phyloP scores from a whole-genome alignment of 2,329 filamentous ascomycete genomes.

The Apiospora koreana region DNA sequence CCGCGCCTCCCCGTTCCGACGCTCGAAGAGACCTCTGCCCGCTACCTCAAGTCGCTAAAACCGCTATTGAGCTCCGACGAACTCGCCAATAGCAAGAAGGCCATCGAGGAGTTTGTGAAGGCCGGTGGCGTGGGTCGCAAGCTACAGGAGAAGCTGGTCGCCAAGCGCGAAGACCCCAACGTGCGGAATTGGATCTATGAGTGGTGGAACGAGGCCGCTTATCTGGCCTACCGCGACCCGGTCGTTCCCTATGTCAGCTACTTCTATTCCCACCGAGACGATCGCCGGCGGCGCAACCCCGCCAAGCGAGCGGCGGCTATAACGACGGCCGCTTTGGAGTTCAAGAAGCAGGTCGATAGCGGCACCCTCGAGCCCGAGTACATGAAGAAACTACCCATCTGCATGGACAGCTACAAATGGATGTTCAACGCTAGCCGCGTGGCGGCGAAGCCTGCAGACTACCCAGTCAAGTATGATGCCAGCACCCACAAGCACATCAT shows the following conservation, averaged over 20 bases:
- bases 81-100: slow-evolving; percentile 73
- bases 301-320: slow-evolving; percentile 92
- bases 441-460: slow-evolving; percentile 78
- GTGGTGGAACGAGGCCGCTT: slow-evolving; percentile 97
- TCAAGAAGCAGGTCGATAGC: slow-evolving; percentile 88
- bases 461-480: slow-evolving; percentile 76
- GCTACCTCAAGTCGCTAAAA: slow-evolving; percentile 79
- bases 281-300: slow-evolving; percentile 82
- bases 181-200: slow-evolving; percentile 93
- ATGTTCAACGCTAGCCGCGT: slow-evolving; percentile 97
- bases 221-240: slow-evolving; percentile 90
- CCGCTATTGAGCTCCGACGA: slow-evolving; percentile 71
- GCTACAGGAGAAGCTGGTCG: slow-evolving; percentile 85
- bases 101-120: slow-evolving; percentile 83
- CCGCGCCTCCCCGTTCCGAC: slow-evolving; percentile 77
- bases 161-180: slow-evolving; percentile 75
- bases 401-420: slow-evolving; percentile 97
- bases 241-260: slow-evolving; percentile 98
- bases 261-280: slow-evolving; percentile 98
- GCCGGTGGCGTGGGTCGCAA: slow-evolving; percentile 81
- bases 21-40: slow-evolving; percentile 77
- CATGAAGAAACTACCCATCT: slow-evolving; percentile 96
- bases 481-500: slow-evolving; percentile 83
- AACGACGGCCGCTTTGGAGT: slow-evolving; percentile 81
- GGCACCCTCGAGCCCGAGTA: slow-evolving; percentile 92